Evolutionary conservation across 2,329 filamentous ascomycete genomes (phyloP).

Genomic region (Xylogone sp.): DNA sequence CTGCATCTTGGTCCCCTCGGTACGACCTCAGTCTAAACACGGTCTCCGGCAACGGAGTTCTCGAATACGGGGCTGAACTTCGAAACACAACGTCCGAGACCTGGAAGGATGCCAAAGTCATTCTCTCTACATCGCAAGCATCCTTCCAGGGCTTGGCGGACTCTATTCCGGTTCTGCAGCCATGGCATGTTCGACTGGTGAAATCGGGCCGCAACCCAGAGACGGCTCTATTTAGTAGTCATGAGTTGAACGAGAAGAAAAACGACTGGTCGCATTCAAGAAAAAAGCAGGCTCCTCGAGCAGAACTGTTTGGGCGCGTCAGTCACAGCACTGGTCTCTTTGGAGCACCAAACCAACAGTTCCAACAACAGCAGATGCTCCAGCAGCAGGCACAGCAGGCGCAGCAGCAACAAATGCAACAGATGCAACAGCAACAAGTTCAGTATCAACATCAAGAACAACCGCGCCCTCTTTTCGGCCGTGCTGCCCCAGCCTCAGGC

Average conservation of each 20-base stretch:
- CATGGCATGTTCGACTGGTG: slow-evolving; percentile 42
- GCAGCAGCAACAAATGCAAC: too few relatives aligned
- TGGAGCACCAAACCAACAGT: neutral
- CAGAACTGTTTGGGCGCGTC: slow-evolving; percentile 31
- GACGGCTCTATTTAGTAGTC: slow-evolving; percentile 16
- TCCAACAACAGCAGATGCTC: neutral
- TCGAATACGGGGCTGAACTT: slow-evolving; percentile 51
- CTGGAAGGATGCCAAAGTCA: slow-evolving; percentile 39
- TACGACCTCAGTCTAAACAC: slow-evolving; percentile 44
- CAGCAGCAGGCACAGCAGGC: too few relatives aligned
- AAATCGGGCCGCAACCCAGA: slow-evolving; percentile 19
- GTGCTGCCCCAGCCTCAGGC: neutral
- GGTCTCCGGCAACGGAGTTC: slow-evolving; percentile 23
- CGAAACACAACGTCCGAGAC: slow-evolving; percentile 46
- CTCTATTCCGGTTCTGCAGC: slow-evolving; percentile 38
- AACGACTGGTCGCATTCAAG: slow-evolving; percentile 20
- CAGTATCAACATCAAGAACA: too few relatives aligned
- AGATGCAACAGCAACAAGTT: too few relatives aligned
- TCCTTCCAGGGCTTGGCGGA: slow-evolving; percentile 45
- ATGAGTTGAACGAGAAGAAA: slow-evolving; percentile 32
- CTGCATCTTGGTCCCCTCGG: slow-evolving; percentile 41
- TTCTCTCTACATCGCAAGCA: slow-evolving; percentile 46
- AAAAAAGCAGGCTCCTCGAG: slow-evolving; percentile 28
- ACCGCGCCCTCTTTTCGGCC: neutral
- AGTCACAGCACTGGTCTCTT: neutral